Percentiles rank a stretch among this genome's conserved stretches.
Evolutionary conservation across 768 basidiomycete species (phyloP).

Genomic region (Asterophora lycoperdoides): DNA sequence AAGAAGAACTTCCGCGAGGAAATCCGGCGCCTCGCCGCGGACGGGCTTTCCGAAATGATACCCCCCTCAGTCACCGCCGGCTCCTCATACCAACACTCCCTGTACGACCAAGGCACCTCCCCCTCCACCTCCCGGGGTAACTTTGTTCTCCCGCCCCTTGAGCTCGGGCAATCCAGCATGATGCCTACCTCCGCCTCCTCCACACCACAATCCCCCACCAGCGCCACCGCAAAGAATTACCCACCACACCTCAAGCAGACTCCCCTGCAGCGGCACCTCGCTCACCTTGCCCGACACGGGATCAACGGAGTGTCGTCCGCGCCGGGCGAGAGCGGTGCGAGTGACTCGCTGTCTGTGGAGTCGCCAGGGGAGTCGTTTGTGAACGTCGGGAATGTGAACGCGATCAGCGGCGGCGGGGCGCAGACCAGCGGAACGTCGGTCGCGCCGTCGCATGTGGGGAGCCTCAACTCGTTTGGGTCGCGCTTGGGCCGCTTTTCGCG

Average conservation of each 20-base stretch:
- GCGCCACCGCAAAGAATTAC: slow-evolving; percentile 16
- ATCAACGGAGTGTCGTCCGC: slow-evolving; percentile 79
- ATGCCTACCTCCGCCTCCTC: slow-evolving; percentile 45
- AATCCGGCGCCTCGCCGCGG: slow-evolving; percentile 65
- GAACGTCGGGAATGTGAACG: slow-evolving; percentile 51
- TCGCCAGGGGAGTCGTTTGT: slow-evolving; percentile 76
- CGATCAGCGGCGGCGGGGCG: slow-evolving; percentile 31
- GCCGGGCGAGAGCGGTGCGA: slow-evolving; percentile 57
- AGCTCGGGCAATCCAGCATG: slow-evolving; percentile 42
- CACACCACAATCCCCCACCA: slow-evolving; percentile 34
- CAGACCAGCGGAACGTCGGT: slow-evolving; percentile 55
- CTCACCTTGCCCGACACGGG: slow-evolving; percentile 77
- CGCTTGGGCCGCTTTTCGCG: slow-evolving; percentile 72
- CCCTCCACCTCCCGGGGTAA: slow-evolving; percentile 39
- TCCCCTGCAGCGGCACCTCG: slow-evolving; percentile 74
- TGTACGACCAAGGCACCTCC: slow-evolving; percentile 47
- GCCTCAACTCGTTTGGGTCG: slow-evolving; percentile 53
- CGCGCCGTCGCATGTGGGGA: slow-evolving; percentile 60
- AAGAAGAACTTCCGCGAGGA: slow-evolving; percentile 81
- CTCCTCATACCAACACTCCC: slow-evolving; percentile 43
- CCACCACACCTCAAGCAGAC: slow-evolving; percentile 50
- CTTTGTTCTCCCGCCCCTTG: slow-evolving; percentile 49
- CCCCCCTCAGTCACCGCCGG: slow-evolving; percentile 35
- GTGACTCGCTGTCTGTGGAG: slow-evolving; percentile 57
- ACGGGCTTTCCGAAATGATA: slow-evolving; percentile 47